Conservation (phyloP, 805 yeast genomes). For the Yamadazyma laniorum region DNA sequence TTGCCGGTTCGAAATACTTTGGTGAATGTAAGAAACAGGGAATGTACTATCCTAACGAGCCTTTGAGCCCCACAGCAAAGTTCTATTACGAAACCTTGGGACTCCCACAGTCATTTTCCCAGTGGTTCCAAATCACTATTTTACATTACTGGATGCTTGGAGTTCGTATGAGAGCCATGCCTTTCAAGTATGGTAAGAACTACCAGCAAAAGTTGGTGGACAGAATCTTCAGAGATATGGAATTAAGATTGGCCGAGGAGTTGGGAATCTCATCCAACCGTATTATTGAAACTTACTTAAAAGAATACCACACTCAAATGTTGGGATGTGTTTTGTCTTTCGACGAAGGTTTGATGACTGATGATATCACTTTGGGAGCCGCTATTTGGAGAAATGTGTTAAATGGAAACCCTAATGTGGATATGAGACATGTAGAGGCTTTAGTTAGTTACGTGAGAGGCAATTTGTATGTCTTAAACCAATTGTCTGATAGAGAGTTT, state of each 20-base stretch:
- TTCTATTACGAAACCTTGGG: conserved; percentile 84
- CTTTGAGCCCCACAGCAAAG: conserved; percentile 65
- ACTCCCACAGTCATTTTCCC: conserved; percentile 85
- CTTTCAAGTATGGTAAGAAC: conserved; percentile 80
- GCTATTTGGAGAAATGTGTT: conserved; percentile 91
- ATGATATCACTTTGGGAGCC: conserved; percentile 73
- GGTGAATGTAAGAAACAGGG: conserved; percentile 87
- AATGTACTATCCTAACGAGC: conserved; percentile 70
- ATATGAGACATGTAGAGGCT: conserved; percentile 81
- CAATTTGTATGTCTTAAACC: conserved; percentile 82
- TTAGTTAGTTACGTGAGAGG: conserved; percentile 86
- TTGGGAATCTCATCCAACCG: conserved; percentile 80
- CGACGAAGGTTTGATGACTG: conserved; percentile 85
- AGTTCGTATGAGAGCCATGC: conserved; percentile 96
- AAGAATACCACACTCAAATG: conserved; percentile 86
- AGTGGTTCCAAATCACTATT: conserved; percentile 91
- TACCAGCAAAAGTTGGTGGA: conserved; percentile 93
- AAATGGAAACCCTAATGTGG: conserved; percentile 78
- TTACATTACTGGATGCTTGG: conserved; percentile 92
- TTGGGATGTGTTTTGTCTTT: conserved; percentile 87
- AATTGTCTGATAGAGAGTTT: conserved; percentile 87
- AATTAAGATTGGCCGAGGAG: conserved; percentile 78
- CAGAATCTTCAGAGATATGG: conserved; percentile 86
- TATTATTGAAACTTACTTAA: conserved; percentile 79
- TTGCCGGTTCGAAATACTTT: conserved; percentile 86